phyloP scores from a whole-genome alignment of 106 monocot species.

The Dendrobium catenatum region DNA sequence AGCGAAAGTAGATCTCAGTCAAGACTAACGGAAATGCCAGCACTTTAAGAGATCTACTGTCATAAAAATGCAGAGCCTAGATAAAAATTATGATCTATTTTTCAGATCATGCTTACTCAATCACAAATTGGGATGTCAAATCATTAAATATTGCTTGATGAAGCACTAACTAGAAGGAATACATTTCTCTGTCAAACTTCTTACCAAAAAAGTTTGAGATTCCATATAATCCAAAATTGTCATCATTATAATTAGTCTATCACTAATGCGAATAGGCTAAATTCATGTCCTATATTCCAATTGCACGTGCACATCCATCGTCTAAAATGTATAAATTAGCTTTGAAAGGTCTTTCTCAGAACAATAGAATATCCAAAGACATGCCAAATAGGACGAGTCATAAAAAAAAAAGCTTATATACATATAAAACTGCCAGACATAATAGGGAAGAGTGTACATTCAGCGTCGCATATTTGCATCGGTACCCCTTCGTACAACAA shows the following conservation, averaged over 20 bases:
- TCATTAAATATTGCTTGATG: background rate
- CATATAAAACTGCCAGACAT: background rate
- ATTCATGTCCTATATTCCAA: background rate
- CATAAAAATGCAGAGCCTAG: too few species aligned
- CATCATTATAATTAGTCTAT: too few species aligned
- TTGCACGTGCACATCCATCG: background rate
- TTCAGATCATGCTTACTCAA: background rate
- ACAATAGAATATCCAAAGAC: background rate
- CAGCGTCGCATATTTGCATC: background rate
- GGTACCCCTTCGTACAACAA: too few species aligned
- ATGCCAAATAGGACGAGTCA: too few species aligned
- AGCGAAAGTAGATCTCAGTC: background rate
- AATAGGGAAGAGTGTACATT: background rate
- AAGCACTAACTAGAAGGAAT: background rate
- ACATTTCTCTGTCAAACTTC: background rate
- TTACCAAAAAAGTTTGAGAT: background rate
- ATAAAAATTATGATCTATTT: background rate
- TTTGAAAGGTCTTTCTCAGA: background rate
- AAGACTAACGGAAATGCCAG: background rate
- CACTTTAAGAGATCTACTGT: background rate
- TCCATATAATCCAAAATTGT: background rate
- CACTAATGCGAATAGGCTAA: background rate
- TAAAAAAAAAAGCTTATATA: background rate
- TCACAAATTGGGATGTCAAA: background rate
- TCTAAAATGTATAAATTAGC: background rate